phyloP scores from a whole-genome alignment of 257 asterid species.

The Nicotiana tabacum region DNA sequence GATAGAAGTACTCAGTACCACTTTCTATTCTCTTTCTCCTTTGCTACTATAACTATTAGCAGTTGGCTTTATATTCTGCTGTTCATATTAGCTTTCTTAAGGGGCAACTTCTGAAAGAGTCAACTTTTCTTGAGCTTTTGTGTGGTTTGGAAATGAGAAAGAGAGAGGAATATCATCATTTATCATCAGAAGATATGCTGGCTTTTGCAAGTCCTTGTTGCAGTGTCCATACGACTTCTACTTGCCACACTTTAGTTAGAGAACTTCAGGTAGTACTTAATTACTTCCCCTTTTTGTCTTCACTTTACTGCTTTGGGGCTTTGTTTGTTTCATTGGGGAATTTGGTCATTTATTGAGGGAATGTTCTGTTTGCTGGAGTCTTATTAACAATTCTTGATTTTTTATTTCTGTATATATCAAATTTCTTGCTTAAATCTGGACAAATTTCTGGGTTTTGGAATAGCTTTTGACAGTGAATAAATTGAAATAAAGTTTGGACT shows the following conservation, averaged over 20 bases:
- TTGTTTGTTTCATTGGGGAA: background rate
- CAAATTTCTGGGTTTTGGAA: background rate
- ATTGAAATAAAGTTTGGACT: background rate
- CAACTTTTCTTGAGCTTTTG: background rate
- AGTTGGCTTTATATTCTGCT: background rate
- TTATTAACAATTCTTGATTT: background rate
- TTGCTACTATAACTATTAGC: too few species aligned
- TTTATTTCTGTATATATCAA: background rate
- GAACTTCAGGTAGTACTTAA: constrained; percentile 13
- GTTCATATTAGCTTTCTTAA: background rate
- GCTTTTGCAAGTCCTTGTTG: background rate
- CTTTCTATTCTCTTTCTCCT: background rate
- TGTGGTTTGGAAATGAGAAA: background rate
- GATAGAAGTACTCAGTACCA: background rate
- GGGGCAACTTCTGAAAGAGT: background rate
- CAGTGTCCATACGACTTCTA: background rate
- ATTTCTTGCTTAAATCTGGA: background rate
- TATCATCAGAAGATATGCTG: constrained; percentile 1
- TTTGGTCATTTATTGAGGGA: background rate
- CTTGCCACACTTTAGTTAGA: constrained; percentile 8
- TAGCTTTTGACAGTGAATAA: too few species aligned
- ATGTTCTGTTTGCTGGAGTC: background rate
- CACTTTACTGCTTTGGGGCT: background rate
- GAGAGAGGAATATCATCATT: constrained; percentile 1
- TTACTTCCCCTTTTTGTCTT: background rate